Evolutionary conservation across 2,329 filamentous ascomycete genomes (phyloP), one percentile per base, ranked within the genome.

Genomic region (Pestalotiopsis sp.): DNA sequence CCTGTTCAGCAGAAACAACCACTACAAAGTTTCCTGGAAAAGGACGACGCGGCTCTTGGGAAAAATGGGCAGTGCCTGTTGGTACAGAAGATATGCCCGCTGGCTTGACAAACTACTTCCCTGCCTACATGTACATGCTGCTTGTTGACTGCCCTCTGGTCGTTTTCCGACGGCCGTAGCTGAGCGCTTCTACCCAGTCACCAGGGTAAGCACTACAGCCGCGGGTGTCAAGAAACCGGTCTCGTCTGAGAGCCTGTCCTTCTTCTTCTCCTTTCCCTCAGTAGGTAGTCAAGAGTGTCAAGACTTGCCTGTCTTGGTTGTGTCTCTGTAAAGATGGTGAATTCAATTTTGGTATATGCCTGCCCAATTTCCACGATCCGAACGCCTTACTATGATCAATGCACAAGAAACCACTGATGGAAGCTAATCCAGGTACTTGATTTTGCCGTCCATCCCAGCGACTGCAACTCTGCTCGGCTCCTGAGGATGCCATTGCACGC

Each of bases 401-500:
- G 31, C 31, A 36, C 31, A 36, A 36, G 7, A 36, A 36, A 36
- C 31, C 5, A 27, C 27, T 59, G 31, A 52, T 9, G 14, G 36
- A 17, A 62, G 23, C 56, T 86, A 98, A 86, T 98, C 96, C 94
- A 95, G 98, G 79, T 95, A 95, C 79, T 92, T 93, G 70, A 99
- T 93, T 60, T 92, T 86, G 4, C 96, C 95, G 75, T 97, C 94
- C 81, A 97, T 81, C 23, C 96, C 96, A 13, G 94, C 97, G 38
- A 95, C 97, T 2, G 92, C 93, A 45, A 98, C 90, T 86, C 98
- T 98, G 78, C 92, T 96, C 20, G 92, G 96, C 85, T 99, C 96
- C 82, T 98, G 93, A n/a, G 95, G 94, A 81, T 98, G 95, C 95
- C 96, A 99, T 79, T 93, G 92, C 68, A 96, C 89, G 73, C 92